These are phyloP conservation scores for Pseudocercospora musae DNA, from an alignment of 2,329 filamentous ascomycete species.

Conservation along the genomic window DNA sequence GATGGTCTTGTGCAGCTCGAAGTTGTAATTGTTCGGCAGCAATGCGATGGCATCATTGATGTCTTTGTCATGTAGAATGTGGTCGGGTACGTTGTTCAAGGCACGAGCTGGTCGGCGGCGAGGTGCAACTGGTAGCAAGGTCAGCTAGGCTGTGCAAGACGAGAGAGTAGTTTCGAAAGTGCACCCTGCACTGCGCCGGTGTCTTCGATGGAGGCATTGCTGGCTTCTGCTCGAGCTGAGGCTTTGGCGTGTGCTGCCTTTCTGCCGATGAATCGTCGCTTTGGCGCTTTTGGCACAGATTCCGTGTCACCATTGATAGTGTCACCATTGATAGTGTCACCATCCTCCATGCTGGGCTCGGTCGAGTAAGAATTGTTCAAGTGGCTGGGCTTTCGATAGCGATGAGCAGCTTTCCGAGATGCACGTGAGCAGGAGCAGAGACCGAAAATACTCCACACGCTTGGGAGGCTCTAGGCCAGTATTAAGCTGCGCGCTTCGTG, in stretches of 20 bases:
- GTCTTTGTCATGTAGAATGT: constrained; percentile 79
- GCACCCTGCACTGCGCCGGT: constrained; percentile 67
- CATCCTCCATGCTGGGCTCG: constrained; percentile 62
- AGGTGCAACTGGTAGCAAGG: constrained; percentile 57
- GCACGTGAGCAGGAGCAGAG: neutral
- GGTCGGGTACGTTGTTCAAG: constrained; percentile 85
- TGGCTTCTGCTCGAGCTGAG: constrained; percentile 41
- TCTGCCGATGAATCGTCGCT: constrained; percentile 86
- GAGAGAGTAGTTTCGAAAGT: neutral
- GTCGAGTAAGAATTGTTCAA: neutral
- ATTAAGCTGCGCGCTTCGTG: neutral
- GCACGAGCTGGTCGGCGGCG: constrained; percentile 71
- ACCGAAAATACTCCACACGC: neutral
- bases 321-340: constrained; percentile 54
- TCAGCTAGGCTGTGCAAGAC: constrained; percentile 1
- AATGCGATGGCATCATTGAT: constrained; percentile 85
- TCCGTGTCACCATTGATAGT: constrained; percentile 49
- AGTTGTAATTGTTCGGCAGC: constrained; percentile 93
- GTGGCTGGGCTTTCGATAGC: neutral
- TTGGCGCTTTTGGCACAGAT: constrained; percentile 65
- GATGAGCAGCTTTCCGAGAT: neutral
- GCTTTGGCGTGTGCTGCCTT: constrained; percentile 66
- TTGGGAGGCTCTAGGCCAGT: neutral
- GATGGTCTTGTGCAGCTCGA: constrained; percentile 97
- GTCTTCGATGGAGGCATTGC: constrained; percentile 52